A percentile compares a stretch with the other conserved stretches of the same genome.
These are phyloP conservation scores for Sclerotinia subarctica DNA, from an alignment of 2,329 filamentous ascomycete genomes.

Conservation along the genomic window DNA sequence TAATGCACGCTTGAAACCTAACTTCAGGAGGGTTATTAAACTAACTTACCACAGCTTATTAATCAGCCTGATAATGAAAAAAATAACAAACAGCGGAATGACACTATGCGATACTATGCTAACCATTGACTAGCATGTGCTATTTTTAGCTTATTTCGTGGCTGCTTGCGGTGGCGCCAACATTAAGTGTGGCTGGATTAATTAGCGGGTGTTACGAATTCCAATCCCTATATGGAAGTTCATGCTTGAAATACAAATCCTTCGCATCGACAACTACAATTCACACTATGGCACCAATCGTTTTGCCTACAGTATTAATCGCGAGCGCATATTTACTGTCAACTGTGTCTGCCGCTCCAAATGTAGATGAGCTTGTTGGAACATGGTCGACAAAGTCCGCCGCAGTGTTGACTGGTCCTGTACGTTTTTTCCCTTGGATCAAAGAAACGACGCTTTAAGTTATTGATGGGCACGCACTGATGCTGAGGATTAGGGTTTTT, in stretches of 20 bases:
- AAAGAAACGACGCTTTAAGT: constrained; percentile 8
- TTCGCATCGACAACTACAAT: constrained; percentile 19
- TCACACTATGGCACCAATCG: constrained; percentile 35
- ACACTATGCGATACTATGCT: too few species aligned
- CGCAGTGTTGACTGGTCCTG: constrained; percentile 65
- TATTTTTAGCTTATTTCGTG: not conserved
- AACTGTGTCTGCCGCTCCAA: constrained; percentile 42
- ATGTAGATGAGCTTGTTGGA: constrained; percentile 53
- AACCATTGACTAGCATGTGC: not conserved
- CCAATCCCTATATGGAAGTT: constrained; percentile 17
- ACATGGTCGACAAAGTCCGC: constrained; percentile 72
- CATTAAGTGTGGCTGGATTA: constrained; percentile 7
- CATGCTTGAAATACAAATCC: constrained; percentile 5
- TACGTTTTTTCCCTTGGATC: constrained; percentile 44
- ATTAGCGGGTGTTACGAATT: constrained; percentile 15
- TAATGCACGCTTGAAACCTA: not conserved
- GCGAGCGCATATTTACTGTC: constrained; percentile 32
- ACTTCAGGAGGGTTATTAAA: not conserved
- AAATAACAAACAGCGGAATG: not conserved
- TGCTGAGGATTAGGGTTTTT: constrained; percentile 56
- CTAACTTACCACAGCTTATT: constrained; percentile 5
- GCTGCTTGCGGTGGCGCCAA: constrained; percentile 7
- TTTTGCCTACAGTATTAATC: constrained; percentile 40
- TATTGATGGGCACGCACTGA: constrained; percentile 23
- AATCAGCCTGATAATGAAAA: constrained; percentile 1